These are phyloP conservation scores for Syncephalastrum contaminatum DNA, from an alignment of 371 early-diverging fungal genomes.

Conservation along the genomic window DNA sequence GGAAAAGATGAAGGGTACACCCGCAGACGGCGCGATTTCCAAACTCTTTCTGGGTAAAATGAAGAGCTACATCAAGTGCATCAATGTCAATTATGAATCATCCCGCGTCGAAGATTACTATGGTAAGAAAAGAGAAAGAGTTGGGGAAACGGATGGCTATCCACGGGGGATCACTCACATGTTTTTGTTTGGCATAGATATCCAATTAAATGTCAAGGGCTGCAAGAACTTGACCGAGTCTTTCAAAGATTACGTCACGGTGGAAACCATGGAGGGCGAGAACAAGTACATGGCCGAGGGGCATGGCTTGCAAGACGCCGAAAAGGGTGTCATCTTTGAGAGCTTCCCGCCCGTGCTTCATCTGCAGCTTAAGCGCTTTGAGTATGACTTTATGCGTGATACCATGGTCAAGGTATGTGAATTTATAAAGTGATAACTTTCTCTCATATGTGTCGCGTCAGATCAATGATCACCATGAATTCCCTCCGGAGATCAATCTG, in stretches of 20 bases:
- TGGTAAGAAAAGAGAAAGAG: conserved; percentile 30
- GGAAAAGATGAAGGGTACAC: conserved; percentile 85
- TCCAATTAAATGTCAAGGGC: conserved; percentile 95
- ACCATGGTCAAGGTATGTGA: conserved; percentile 82
- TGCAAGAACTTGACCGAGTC: conserved; percentile 86
- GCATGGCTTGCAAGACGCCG: conserved; percentile 94
- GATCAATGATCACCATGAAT: conserved; percentile 97
- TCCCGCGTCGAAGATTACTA: conserved; percentile 76
- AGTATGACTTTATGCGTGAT: conserved; percentile 93
- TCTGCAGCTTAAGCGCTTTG: conserved; percentile 97
- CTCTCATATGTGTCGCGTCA: conserved; percentile 12
- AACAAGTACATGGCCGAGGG: conserved; percentile 98
- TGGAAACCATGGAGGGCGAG: conserved; percentile 94
- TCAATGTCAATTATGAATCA: conserved; percentile 93
- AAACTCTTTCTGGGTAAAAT: conserved; percentile 91
- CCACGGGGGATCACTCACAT: background rate
- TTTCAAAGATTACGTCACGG: conserved; percentile 83
- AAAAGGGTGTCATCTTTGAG: conserved; percentile 94
- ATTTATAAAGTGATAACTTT: background rate
- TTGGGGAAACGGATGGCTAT: background rate
- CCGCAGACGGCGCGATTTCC: conserved; percentile 91
- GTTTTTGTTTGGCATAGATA: conserved; percentile 55
- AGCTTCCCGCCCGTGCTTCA: conserved; percentile 96
- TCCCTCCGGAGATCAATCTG: conserved; percentile 86
- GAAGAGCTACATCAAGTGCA: conserved; percentile 93